These are phyloP conservation scores for Albifimbria verrucaria DNA, from an alignment of 2,329 filamentous ascomycete species.

Conservation along the genomic window DNA sequence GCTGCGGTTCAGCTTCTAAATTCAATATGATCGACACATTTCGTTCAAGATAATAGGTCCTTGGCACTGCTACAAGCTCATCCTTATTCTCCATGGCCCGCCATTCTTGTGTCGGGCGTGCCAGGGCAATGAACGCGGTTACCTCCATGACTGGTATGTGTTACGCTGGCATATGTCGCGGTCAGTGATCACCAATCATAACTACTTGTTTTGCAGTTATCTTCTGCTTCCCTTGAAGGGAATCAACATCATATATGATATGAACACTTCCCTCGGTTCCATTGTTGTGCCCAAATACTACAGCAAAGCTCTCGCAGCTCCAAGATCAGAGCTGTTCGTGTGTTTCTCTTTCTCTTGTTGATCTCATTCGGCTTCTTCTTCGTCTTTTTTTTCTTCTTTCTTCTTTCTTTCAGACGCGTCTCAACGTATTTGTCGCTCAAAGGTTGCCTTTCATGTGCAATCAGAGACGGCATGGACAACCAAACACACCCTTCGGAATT, in stretches of 20 bases:
- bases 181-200: slow-evolving; percentile 12
- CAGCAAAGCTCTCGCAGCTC: no score
- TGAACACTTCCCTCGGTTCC: neutral
- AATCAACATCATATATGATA: neutral
- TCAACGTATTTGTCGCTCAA: neutral
- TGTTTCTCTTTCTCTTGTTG: neutral
- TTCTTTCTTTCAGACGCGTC: neutral
- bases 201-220: neutral
- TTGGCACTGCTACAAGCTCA: no score
- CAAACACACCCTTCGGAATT: neutral
- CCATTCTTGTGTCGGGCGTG: slow-evolving; percentile 17
- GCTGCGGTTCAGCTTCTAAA: no score
- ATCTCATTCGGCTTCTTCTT: no score
- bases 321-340: neutral
- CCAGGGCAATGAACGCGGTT: neutral
- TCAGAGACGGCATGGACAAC: neutral
- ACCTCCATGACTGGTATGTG: slow-evolving; percentile 17
- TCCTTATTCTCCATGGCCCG: slow-evolving; percentile 5
- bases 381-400: neutral
- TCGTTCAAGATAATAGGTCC: no score
- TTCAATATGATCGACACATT: slow-evolving; percentile 9
- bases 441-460: neutral
- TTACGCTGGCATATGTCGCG: slow-evolving; percentile 8
- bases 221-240: neutral
- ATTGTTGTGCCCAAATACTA: no score